phyloP scores from a whole-genome alignment of 306 rosid species.

The Calophaca sinica region DNA sequence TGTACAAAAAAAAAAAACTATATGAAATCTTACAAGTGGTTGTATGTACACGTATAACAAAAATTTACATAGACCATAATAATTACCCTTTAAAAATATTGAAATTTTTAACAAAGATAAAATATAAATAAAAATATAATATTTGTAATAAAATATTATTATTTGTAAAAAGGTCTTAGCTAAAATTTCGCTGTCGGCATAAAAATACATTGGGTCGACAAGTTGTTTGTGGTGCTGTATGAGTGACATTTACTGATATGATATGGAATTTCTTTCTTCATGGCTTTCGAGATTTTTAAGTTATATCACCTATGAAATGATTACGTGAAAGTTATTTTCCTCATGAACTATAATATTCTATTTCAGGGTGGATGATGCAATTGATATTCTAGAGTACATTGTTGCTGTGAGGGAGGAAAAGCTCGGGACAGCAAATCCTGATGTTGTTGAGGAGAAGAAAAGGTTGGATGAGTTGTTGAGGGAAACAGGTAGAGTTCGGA shows the following conservation, averaged over 20 bases:
- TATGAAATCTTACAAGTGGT: too few species aligned
- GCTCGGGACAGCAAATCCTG: slow-evolving; percentile 94
- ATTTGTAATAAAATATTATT: too few species aligned
- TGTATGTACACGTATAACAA: too few species aligned
- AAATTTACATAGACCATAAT: too few species aligned
- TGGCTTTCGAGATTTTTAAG: slow-evolving; percentile 2
- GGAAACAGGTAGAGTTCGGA: slow-evolving; percentile 86
- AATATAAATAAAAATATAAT: too few species aligned
- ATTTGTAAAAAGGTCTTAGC: too few species aligned
- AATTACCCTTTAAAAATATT: too few species aligned
- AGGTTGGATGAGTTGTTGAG: slow-evolving; percentile 84
- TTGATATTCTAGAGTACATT: slow-evolving; percentile 77
- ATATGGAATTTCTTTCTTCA: background rate
- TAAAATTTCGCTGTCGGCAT: too few species aligned
- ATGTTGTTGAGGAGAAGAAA: slow-evolving; percentile 88
- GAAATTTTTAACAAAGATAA: too few species aligned
- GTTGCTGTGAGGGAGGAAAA: slow-evolving; percentile 84
- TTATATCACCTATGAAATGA: background rate
- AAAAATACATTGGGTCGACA: too few species aligned
- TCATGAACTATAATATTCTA: slow-evolving; percentile 9
- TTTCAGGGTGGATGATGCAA: slow-evolving; percentile 89
- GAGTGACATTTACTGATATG: slow-evolving; percentile 3
- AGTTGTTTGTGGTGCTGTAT: too few species aligned
- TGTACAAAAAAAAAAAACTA: too few species aligned
- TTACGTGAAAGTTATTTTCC: slow-evolving; percentile 24